These are phyloP conservation scores for Penicillium polonicum DNA, from an alignment of 2,329 filamentous ascomycete species.

Conservation along the genomic window DNA sequence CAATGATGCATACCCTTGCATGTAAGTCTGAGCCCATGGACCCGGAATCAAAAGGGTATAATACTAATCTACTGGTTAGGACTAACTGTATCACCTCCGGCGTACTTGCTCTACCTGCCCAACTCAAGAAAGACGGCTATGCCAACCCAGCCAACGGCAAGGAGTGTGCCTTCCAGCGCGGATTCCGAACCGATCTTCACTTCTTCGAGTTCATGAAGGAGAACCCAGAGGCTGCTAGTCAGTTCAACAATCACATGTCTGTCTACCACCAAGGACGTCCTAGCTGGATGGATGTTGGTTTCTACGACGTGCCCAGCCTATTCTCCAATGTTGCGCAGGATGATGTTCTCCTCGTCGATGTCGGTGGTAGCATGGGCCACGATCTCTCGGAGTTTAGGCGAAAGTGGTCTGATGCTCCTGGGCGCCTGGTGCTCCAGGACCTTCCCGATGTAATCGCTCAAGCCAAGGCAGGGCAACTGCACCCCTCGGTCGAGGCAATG, in stretches of 20 bases:
- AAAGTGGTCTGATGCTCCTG: constrained; percentile 40
- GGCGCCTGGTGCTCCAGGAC: constrained; percentile 52
- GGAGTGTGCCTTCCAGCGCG: constrained; percentile 28
- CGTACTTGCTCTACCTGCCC: constrained; percentile 26
- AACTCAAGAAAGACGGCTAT: constrained; percentile 29
- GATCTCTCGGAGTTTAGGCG: constrained; percentile 40
- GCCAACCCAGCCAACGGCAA: constrained; percentile 27
- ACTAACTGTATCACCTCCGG: constrained; percentile 29
- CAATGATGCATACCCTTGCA: constrained; percentile 26
- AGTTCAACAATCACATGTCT: constrained; percentile 33
- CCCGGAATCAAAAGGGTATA: not conserved
- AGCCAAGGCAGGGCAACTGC: constrained; percentile 14
- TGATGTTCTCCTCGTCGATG: constrained; percentile 41
- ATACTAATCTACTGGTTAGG: constrained; percentile 11
- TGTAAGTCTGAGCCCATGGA: constrained; percentile 12
- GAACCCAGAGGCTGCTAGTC: constrained; percentile 19
- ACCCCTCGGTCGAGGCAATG: constrained; percentile 33
- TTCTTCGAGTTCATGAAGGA: constrained; percentile 31
- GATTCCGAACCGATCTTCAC: constrained; percentile 26
- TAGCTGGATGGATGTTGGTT: constrained; percentile 36
- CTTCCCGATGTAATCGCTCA: constrained; percentile 40
- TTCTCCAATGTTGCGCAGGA: constrained; percentile 9
- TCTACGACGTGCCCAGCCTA: constrained; percentile 26
- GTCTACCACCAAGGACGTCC: constrained; percentile 28
- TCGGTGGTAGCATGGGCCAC: constrained; percentile 46